Evolutionary conservation across 2,329 filamentous ascomycete genomes (phyloP).

Genomic region (Cadophora sp.): DNA sequence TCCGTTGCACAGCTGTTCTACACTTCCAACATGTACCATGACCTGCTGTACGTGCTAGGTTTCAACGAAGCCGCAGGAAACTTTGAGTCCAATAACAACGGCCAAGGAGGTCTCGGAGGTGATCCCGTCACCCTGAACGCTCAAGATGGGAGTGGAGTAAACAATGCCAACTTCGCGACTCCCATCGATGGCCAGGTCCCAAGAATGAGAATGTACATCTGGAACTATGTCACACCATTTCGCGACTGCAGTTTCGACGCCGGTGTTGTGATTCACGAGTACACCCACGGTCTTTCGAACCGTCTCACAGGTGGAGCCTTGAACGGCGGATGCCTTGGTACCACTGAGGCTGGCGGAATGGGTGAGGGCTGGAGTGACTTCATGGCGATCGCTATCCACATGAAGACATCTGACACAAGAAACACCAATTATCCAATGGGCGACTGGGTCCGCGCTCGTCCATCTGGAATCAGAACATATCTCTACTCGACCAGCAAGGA

Average conservation of each 20-base stretch:
- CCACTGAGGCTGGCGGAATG: slow-evolving; percentile 20
- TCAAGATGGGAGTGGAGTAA: slow-evolving; percentile 19
- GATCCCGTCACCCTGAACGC: slow-evolving; percentile 19
- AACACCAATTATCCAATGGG: slow-evolving; percentile 20
- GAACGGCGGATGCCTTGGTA: slow-evolving; percentile 14
- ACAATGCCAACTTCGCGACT: slow-evolving; percentile 20
- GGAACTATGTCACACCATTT: slow-evolving; percentile 1
- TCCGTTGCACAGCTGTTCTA: slow-evolving; percentile 20
- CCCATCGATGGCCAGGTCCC: slow-evolving; percentile 11
- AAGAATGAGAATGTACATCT: slow-evolving; percentile 23
- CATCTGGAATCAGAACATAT: slow-evolving; percentile 19
- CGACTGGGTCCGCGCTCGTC: slow-evolving; percentile 10
- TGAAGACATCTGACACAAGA: slow-evolving; percentile 14
- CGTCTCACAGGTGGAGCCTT: slow-evolving; percentile 17
- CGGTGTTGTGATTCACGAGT: slow-evolving; percentile 18
- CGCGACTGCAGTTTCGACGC: slow-evolving; percentile 22
- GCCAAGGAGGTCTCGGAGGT: slow-evolving; percentile 13
- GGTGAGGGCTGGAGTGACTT: slow-evolving; percentile 24
- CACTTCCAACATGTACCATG: slow-evolving; percentile 21
- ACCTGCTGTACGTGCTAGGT: slow-evolving; percentile 16
- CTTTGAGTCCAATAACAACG: slow-evolving; percentile 16
- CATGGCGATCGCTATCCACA: slow-evolving; percentile 19
- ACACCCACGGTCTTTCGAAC: slow-evolving; percentile 20
- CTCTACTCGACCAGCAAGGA: slow-evolving; percentile 19
- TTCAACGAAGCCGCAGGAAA: slow-evolving; percentile 20